These are phyloP conservation scores for Chlorella sp. DNA, from an alignment of 139 green algal species.

Conservation along the genomic window DNA sequence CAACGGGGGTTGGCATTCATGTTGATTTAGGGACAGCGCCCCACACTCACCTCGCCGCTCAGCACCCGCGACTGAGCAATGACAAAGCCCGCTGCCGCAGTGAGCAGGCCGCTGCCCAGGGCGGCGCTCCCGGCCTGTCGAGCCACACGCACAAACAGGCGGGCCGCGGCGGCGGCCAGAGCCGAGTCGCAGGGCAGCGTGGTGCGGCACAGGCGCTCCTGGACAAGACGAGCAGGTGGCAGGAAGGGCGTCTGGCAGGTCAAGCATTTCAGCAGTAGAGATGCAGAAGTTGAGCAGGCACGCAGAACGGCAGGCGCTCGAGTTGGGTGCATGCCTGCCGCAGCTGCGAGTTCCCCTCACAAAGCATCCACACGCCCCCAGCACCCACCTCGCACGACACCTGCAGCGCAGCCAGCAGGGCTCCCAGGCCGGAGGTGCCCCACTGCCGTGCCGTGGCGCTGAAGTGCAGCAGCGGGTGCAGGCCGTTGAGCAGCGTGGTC, in stretches of 20 bases:
- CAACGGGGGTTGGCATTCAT: not conserved
- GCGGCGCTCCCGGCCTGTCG: not conserved
- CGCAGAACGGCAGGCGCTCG: not conserved
- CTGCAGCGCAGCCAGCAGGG: not conserved
- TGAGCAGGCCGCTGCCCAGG: not conserved
- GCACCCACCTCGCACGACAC: not conserved
- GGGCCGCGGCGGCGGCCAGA: not conserved
- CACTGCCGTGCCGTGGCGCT: not conserved
- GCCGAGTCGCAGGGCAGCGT: slow-evolving; percentile 1
- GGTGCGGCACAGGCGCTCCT: slow-evolving; percentile 18
- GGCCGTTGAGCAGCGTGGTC: not conserved
- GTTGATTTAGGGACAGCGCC: not conserved
- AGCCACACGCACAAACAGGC: not conserved
- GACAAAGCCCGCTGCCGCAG: not conserved
- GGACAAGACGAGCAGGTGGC: not conserved
- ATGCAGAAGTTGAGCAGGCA: not conserved
- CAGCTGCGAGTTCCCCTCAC: too few relatives aligned
- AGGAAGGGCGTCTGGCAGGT: not conserved
- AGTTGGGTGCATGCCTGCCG: not conserved
- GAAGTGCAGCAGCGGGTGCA: not conserved
- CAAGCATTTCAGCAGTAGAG: too few relatives aligned
- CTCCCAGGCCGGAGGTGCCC: not conserved
- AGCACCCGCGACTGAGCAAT: not conserved
- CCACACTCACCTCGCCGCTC: slow-evolving; percentile 3
- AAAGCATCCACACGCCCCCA: not conserved